Conservation (phyloP, 345 rosid species). For the Salix arbutifolia region DNA sequence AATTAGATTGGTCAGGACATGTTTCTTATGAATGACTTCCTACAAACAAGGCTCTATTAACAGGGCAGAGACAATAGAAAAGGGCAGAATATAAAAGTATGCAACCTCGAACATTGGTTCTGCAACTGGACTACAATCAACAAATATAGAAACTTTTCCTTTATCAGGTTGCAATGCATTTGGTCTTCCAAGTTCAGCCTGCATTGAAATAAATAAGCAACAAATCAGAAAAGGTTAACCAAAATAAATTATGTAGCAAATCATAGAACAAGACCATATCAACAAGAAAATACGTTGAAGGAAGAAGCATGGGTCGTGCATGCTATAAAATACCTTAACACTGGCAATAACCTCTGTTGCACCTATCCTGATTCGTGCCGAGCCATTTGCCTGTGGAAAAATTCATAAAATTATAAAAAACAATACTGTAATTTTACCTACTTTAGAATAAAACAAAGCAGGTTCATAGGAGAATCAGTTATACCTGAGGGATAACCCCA, state of each 20-base stretch:
- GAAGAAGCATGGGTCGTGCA: neutral
- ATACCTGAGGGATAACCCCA: slow-evolving; percentile 85
- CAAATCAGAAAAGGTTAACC: neutral
- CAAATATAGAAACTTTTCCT: slow-evolving; percentile 69
- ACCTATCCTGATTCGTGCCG: slow-evolving; percentile 74
- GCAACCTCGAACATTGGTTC: slow-evolving; percentile 79
- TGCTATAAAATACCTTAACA: slow-evolving; percentile 61
- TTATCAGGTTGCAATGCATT: slow-evolving; percentile 63
- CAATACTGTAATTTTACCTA: neutral
- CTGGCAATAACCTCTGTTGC: slow-evolving; percentile 88
- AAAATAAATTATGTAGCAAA: neutral
- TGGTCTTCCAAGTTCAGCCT: slow-evolving; percentile 95
- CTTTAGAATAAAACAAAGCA: neutral
- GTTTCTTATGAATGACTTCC: neutral
- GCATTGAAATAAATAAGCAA: slow-evolving; percentile 20
- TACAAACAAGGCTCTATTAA: neutral
- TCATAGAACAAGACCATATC: no score
- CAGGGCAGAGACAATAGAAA: neutral
- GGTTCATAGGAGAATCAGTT: neutral
- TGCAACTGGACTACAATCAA: slow-evolving; percentile 87
- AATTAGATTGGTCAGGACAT: neutral
- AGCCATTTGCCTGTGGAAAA: slow-evolving; percentile 72
- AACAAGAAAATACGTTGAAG: neutral
- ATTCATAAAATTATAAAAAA: neutral
- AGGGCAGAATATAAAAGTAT: slow-evolving; percentile 6